These are phyloP conservation scores for Cladosporium sp. DNA, from an alignment of 2,329 filamentous ascomycete species.

Conservation along the genomic window DNA sequence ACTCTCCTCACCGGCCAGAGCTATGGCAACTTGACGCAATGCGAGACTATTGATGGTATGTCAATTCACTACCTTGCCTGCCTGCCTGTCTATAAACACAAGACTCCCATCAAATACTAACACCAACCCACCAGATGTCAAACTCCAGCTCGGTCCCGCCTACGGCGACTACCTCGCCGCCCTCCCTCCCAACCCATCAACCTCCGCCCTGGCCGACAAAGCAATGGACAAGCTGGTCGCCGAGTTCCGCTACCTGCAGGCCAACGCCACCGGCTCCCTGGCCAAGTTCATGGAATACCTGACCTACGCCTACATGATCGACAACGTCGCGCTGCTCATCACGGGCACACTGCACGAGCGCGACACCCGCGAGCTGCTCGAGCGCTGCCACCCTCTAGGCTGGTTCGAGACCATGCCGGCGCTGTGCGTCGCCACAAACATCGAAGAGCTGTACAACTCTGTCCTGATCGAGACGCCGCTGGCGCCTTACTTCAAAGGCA, in stretches of 20 bases:
- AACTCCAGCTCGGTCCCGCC: slow-evolving; percentile 91
- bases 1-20: slow-evolving; percentile 81
- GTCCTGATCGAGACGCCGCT: slow-evolving; percentile 95
- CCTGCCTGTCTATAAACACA: not conserved
- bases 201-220: slow-evolving; percentile 87
- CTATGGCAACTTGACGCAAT: slow-evolving; percentile 95
- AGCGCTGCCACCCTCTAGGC: slow-evolving; percentile 91
- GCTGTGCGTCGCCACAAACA: slow-evolving; percentile 94
- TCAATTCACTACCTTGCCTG: slow-evolving; percentile 8
- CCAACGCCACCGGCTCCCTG: slow-evolving; percentile 85
- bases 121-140: slow-evolving; percentile 83
- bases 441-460: slow-evolving; percentile 97
- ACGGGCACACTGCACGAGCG: slow-evolving; percentile 96
- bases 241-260: slow-evolving; percentile 93
- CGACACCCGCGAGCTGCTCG: slow-evolving; percentile 90
- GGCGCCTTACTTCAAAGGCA: slow-evolving; percentile 95
- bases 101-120: slow-evolving; percentile 14
- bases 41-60: slow-evolving; percentile 92
- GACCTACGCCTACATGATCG: slow-evolving; percentile 99
- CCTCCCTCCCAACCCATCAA: slow-evolving; percentile 93
- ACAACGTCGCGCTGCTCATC: slow-evolving; percentile 96
- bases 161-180: slow-evolving; percentile 96
- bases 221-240: slow-evolving; percentile 97
- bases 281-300: slow-evolving; percentile 97
- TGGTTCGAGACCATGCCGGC: slow-evolving; percentile 99